Conservation (phyloP, 495 filamentous ascomycete genomes). For the Bryoglossum gracile region DNA sequence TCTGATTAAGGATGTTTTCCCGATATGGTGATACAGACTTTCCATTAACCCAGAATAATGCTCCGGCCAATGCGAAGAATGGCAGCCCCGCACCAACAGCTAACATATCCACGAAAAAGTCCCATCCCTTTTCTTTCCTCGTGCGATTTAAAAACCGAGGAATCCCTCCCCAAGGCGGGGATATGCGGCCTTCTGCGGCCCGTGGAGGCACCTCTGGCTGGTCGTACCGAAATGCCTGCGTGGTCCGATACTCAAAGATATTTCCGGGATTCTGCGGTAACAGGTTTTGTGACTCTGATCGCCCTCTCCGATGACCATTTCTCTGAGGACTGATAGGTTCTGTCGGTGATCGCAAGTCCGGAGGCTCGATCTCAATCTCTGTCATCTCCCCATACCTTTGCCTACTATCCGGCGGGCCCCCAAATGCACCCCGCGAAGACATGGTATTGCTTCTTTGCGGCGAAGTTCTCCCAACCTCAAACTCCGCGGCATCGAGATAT, state of each 20-base stretch:
- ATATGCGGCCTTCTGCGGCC: background rate
- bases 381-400: background rate
- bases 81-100: conserved; percentile 3
- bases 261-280: conserved; percentile 6
- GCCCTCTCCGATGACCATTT: conserved; percentile 5
- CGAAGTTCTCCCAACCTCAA: background rate
- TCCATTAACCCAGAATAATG: conserved; percentile 4
- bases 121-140: conserved; percentile 4
- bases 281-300: conserved; percentile 12
- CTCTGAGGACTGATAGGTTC: background rate
- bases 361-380: background rate
- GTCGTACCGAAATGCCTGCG: conserved; percentile 4
- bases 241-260: conserved; percentile 6
- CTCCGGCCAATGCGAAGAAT: conserved; percentile 10
- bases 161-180: conserved; percentile 2
- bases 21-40: background rate
- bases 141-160: conserved; percentile 5
- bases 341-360: background rate
- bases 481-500: too few species aligned
- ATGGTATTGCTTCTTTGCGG: too few species aligned
- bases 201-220: background rate
- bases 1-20: conserved; percentile 8
- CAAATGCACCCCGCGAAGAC: too few species aligned
- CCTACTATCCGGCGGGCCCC: too few species aligned
- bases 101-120: conserved; percentile 3